Conservation (phyloP, 768 basidiomycete genomes). For the Boletus rufocinnamomeus region DNA sequence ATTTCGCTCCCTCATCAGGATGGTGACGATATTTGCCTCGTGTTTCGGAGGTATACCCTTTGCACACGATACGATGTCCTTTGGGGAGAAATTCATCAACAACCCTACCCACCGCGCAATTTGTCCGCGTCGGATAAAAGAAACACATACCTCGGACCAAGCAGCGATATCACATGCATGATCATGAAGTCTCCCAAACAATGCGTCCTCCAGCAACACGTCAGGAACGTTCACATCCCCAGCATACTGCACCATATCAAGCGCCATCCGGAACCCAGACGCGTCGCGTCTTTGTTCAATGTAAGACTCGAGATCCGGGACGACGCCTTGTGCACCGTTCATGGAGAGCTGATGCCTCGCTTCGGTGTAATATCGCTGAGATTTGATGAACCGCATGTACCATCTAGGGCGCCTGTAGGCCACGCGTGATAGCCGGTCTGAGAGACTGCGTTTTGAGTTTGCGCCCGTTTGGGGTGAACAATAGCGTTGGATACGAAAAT, state of each 20-base stretch:
- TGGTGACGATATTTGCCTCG: conserved; percentile 48
- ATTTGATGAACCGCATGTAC: conserved; percentile 43
- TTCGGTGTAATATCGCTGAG: conserved; percentile 36
- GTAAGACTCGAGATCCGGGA: conserved; percentile 49
- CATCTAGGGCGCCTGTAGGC: conserved; percentile 40
- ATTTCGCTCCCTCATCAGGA: conserved; percentile 47
- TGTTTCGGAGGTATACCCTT: conserved; percentile 44
- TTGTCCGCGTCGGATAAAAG: background rate
- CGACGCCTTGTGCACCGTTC: conserved; percentile 21
- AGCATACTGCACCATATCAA: conserved; percentile 55
- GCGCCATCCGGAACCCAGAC: conserved; percentile 49
- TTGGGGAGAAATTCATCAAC: background rate
- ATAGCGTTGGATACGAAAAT: conserved; percentile 7
- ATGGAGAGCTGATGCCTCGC: conserved; percentile 36
- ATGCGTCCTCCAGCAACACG: conserved; percentile 24
- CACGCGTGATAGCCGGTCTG: conserved; percentile 39
- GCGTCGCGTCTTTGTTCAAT: conserved; percentile 47
- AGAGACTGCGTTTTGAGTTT: conserved; percentile 35
- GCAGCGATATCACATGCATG: conserved; percentile 52
- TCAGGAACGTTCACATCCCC: conserved; percentile 47
- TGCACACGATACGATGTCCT: conserved; percentile 62
- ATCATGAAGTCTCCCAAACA: conserved; percentile 38
- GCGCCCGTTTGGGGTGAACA: background rate
- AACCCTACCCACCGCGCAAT: too few species aligned
- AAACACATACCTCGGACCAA: conserved; percentile 50